Evolutionary conservation across 2,329 filamentous ascomycete species (phyloP), one percentile per base, ranked within the genome.

Genomic region (Emergomyces pasteurianus): DNA sequence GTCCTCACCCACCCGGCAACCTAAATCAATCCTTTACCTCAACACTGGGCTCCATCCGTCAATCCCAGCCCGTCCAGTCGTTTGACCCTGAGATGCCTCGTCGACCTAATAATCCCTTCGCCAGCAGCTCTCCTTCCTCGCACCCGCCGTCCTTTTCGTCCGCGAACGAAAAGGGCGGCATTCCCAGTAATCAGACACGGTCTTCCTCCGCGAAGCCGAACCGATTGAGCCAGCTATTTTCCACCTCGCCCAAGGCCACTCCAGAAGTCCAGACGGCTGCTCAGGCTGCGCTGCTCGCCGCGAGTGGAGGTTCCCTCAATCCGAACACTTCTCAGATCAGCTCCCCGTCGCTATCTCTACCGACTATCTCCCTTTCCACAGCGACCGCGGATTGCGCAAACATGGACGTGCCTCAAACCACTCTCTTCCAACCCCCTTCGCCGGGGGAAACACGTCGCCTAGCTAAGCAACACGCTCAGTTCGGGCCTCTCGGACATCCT

Each of bases 291-390:
- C 82, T 89, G 70, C 85, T 88, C 68, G 82, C 85, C 62, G 82
- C 90, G 55, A 81, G 87, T 70, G 79, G 68, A 73, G 80, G 67
- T 76, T 83, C 58, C 81, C 61, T 67, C 40, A 67, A 86, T 50
- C 81, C 83, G 60, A 63, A 66, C 49, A 66, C 85, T 47, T 81
- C 83, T 61, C 82, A 85, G 63, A 87, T 90, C 69, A 86, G 85
- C 65, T 83, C 85, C 61, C 82, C 90, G 49, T 86, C 88, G 62
- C 78, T 92, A 65, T 89, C 90, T 55, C 79, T 96, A 68, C 92
- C 92, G 46, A 92, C 88, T 59, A 96, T 97, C 70, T 96, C 90
- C 49, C 82, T 97, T 61, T 96, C 92, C 14, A 91, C 90, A 49
- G 90, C 90, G 57, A 89, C 86, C 36, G 87, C 85, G 64, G 88